phyloP scores from a whole-genome alignment of 2,329 filamentous ascomycete species.

The Westerdykella ornata region DNA sequence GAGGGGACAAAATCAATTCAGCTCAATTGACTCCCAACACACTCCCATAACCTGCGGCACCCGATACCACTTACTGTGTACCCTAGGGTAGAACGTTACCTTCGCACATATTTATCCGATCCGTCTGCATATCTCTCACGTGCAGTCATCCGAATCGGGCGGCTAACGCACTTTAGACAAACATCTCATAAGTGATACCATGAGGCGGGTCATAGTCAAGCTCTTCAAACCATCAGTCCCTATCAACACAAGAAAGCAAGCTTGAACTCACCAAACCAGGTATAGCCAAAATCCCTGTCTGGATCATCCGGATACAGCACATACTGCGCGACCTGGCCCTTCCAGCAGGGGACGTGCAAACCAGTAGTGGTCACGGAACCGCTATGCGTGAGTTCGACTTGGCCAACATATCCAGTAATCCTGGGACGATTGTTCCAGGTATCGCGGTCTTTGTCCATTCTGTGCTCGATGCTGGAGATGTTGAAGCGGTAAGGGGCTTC shows the following conservation, averaged over 20 bases:
- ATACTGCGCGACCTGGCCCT: slow-evolving; percentile 22
- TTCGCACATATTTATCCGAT: no score
- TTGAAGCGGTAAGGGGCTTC: slow-evolving; percentile 19
- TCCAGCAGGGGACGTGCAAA: slow-evolving; percentile 17
- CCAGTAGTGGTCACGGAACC: slow-evolving; percentile 10
- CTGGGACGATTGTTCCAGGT: slow-evolving; percentile 24
- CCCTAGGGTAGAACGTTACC: no score
- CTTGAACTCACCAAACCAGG: slow-evolving; percentile 19
- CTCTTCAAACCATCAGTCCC: slow-evolving; percentile 11
- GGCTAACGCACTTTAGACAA: no score
- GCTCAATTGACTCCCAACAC: no score
- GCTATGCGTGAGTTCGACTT: slow-evolving; percentile 11
- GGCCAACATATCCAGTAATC: slow-evolving; percentile 12
- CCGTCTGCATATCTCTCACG: no score
- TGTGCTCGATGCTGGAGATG: slow-evolving; percentile 14
- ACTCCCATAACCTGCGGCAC: no score
- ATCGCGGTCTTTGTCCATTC: slow-evolving; percentile 23
- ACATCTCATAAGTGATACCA: slow-evolving; percentile 29
- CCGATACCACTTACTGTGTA: no score
- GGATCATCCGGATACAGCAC: slow-evolving; percentile 18
- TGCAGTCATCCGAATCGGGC: no score
- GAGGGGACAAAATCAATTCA: no score
- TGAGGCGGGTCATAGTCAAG: slow-evolving; percentile 19
- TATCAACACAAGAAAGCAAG: not conserved
- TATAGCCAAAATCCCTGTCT: slow-evolving; percentile 13